phyloP scores from a whole-genome alignment of 805 yeast genomes.

The Spathaspora sp. region DNA sequence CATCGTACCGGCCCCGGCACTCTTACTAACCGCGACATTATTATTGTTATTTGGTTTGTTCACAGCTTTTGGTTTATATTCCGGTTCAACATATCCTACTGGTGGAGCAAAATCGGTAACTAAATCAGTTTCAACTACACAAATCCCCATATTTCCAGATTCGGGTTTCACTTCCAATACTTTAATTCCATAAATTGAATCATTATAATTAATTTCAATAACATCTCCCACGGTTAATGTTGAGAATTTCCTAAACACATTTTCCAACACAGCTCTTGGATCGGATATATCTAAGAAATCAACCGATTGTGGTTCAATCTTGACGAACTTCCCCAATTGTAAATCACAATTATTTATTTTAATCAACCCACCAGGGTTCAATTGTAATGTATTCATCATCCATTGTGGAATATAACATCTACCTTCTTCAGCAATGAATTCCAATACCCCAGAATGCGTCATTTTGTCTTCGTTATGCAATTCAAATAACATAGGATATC shows the following conservation, averaged over 20 bases:
- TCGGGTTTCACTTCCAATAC: conserved; percentile 88
- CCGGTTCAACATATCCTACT: conserved; percentile 95
- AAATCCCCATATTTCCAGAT: conserved; percentile 59
- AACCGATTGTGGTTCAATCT: conserved; percentile 91
- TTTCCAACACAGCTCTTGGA: conserved; percentile 95
- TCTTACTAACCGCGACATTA: conserved; percentile 22
- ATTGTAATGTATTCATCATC: conserved; percentile 80
- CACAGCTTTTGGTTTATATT: conserved; percentile 40
- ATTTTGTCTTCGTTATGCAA: conserved; percentile 63
- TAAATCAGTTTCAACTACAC: conserved; percentile 94
- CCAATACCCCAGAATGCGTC: conserved; percentile 93
- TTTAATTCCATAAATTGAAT: conserved; percentile 70
- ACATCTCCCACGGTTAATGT: conserved; percentile 82
- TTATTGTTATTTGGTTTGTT: conserved; percentile 32
- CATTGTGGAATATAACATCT: conserved; percentile 92
- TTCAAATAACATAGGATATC: conserved; percentile 95
- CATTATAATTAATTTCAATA: conserved; percentile 81
- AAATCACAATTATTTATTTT: conserved; percentile 74
- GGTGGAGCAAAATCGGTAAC: conserved; percentile 99
- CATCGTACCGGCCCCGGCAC: conserved; percentile 66
- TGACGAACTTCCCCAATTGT: conserved; percentile 84
- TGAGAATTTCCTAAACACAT: conserved; percentile 84
- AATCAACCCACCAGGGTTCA: conserved; percentile 78
- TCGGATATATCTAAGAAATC: conserved; percentile 91
- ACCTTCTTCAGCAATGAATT: conserved; percentile 97